Evolutionary conservation across 805 yeast species (phyloP).

Genomic region (Yamadazyma endophytica): DNA sequence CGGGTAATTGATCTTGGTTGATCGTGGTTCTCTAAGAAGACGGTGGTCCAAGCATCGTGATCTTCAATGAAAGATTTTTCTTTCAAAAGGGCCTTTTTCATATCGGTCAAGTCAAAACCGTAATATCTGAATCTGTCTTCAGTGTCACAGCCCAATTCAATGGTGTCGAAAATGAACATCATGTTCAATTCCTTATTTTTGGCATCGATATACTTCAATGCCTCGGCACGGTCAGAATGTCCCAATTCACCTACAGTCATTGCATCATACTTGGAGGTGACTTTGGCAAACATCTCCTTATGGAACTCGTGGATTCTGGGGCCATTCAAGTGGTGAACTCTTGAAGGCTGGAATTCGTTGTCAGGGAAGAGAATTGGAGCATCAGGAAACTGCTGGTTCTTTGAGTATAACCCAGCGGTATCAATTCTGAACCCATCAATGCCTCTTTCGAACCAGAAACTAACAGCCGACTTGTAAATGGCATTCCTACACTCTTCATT

Average conservation of each 20-base stretch:
- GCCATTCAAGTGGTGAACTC: slow-evolving; percentile 37
- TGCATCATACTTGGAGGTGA: slow-evolving; percentile 44
- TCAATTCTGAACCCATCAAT: slow-evolving; percentile 60
- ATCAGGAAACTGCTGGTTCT: slow-evolving; percentile 42
- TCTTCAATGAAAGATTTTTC: slow-evolving; percentile 38
- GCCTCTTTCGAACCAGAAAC: slow-evolving; percentile 54
- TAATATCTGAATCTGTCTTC: slow-evolving; percentile 33
- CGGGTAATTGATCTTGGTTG: slow-evolving; percentile 55
- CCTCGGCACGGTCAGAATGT: slow-evolving; percentile 36
- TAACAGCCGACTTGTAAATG: slow-evolving; percentile 45
- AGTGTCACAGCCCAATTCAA: slow-evolving; percentile 35
- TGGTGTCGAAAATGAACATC: slow-evolving; percentile 33
- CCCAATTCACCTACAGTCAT: slow-evolving; percentile 61
- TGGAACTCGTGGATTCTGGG: slow-evolving; percentile 58
- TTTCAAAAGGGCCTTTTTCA: slow-evolving; percentile 35
- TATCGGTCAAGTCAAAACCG: slow-evolving; percentile 33
- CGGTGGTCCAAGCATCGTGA: slow-evolving; percentile 56
- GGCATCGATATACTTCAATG: slow-evolving; percentile 40
- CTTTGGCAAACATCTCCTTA: slow-evolving; percentile 44
- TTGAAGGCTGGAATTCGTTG: slow-evolving; percentile 38
- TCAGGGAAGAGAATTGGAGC: slow-evolving; percentile 46
- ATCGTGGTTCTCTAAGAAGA: slow-evolving; percentile 56
- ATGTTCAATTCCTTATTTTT: slow-evolving; percentile 32
- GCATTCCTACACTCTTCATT: slow-evolving; percentile 33
- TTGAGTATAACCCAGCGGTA: slow-evolving; percentile 51